Percentiles rank a stretch among this genome's conserved stretches.
phyloP scores from a whole-genome alignment of 495 filamentous ascomycete genomes.

The Aspergillus egyptiacus region DNA sequence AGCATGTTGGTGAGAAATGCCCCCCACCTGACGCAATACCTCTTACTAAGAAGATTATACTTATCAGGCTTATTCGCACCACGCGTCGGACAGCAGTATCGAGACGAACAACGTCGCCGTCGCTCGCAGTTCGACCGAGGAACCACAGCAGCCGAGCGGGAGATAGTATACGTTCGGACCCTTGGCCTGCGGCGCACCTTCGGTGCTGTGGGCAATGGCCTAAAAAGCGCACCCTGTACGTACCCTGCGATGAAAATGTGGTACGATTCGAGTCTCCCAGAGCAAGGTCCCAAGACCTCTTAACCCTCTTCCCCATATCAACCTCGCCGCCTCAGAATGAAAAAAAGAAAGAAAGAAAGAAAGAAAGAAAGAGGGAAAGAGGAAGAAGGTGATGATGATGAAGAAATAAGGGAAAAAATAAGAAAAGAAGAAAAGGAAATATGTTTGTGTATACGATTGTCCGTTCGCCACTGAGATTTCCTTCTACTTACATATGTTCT shows the following conservation, averaged over 20 bases:
- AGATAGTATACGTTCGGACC: constrained; percentile 24
- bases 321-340: background rate
- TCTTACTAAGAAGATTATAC: background rate
- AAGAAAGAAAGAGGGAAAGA: too few species aligned
- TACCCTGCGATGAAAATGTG: constrained; percentile 26
- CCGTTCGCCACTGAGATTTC: background rate
- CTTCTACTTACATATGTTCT: background rate
- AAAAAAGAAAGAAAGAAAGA: too few species aligned
- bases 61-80: constrained; percentile 60
- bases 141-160: constrained; percentile 28
- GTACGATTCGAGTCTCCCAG: constrained; percentile 17
- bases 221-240: constrained; percentile 26
- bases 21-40: background rate
- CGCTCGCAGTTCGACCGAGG: constrained; percentile 74
- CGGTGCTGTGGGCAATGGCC: constrained; percentile 9
- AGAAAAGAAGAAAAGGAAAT: background rate
- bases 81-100: constrained; percentile 63
- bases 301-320: constrained; percentile 6
- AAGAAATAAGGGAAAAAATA: too few species aligned
- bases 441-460: constrained; percentile 1
- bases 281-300: constrained; percentile 21
- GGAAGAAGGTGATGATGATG: too few species aligned
- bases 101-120: constrained; percentile 69
- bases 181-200: constrained; percentile 18
- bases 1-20: constrained; percentile 67